A percentile compares a stretch with the other conserved stretches of the same genome.
Conservation (phyloP, 805 yeast species). For the Suhomyces faveliae region DNA sequence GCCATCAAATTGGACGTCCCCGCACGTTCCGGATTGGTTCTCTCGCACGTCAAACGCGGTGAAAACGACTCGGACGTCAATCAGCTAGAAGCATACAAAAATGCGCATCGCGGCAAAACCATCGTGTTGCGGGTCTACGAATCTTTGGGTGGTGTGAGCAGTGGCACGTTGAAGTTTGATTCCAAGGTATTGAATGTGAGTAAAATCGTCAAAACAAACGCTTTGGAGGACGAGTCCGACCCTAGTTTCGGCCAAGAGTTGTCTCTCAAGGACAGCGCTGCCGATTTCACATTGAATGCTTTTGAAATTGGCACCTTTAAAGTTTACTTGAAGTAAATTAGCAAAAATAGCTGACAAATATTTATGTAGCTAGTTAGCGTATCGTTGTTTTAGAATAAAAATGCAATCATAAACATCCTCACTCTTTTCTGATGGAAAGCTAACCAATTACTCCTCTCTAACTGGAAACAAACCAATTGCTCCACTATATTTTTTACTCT, state of each 20-base stretch:
- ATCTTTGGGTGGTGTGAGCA: conserved; percentile 75
- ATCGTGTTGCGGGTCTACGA: conserved; percentile 80
- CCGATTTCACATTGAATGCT: conserved; percentile 54
- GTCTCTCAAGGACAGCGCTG: conserved; percentile 36
- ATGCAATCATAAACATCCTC: too few species aligned
- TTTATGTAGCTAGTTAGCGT: too few species aligned
- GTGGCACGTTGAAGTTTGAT: conserved; percentile 48
- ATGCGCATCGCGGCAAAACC: conserved; percentile 49
- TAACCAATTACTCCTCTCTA: too few species aligned
- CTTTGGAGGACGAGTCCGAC: conserved; percentile 53
- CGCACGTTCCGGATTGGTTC: conserved; percentile 55
- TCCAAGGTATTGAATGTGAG: conserved; percentile 37
- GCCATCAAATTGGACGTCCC: conserved; percentile 15
- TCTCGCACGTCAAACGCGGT: conserved; percentile 81
- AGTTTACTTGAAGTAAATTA: conserved; percentile 37
- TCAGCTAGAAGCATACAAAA: conserved; percentile 45
- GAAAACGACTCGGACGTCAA: conserved; percentile 71
- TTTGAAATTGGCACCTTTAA: conserved; percentile 75
- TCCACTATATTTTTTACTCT: too few species aligned
- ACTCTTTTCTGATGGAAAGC: too few species aligned
- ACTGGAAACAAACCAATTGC: too few species aligned
- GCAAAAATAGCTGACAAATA: too few species aligned
- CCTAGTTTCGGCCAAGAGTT: conserved; percentile 22
- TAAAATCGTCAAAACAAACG: conserved; percentile 54
- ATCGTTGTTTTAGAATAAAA: too few species aligned